phyloP scores from a whole-genome alignment of 495 filamentous ascomycete species.

The Penicillium herquei region DNA sequence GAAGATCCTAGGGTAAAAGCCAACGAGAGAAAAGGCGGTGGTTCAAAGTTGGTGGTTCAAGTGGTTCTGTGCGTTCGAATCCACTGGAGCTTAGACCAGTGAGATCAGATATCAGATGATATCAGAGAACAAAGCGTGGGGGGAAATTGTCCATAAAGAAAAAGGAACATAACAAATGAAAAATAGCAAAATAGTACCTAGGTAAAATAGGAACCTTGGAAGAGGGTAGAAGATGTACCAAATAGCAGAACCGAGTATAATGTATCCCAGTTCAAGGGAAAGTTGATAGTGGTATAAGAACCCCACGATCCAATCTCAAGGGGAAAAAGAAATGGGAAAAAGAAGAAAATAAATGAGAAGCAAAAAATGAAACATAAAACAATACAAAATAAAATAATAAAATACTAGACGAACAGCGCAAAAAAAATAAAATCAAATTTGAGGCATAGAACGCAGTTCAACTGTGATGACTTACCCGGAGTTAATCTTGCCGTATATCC shows the following conservation, averaged over 20 bases:
- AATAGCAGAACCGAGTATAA: background rate
- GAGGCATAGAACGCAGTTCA: background rate
- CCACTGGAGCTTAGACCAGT: background rate
- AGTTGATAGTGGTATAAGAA: background rate
- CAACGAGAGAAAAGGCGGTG: conserved; percentile 22
- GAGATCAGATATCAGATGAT: too few relatives aligned
- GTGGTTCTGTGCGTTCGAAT: background rate
- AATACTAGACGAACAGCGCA: background rate
- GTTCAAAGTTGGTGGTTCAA: background rate
- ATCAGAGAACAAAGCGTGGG: too few relatives aligned
- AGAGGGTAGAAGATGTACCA: too few relatives aligned
- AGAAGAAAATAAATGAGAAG: background rate
- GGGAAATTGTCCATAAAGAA: too few relatives aligned
- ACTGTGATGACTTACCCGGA: too few relatives aligned
- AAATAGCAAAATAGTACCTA: too few relatives aligned
- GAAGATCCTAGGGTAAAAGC: conserved; percentile 14
- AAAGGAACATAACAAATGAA: background rate
- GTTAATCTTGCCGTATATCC: too few relatives aligned
- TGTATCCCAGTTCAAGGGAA: background rate
- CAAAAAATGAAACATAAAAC: background rate
- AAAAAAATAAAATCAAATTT: background rate
- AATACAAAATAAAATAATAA: background rate
- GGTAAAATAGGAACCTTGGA: too few relatives aligned
- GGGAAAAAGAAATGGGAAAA: background rate
- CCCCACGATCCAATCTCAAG: background rate